Conservation (phyloP, 805 yeast genomes). For the Jamesozyma jinghongensis region DNA sequence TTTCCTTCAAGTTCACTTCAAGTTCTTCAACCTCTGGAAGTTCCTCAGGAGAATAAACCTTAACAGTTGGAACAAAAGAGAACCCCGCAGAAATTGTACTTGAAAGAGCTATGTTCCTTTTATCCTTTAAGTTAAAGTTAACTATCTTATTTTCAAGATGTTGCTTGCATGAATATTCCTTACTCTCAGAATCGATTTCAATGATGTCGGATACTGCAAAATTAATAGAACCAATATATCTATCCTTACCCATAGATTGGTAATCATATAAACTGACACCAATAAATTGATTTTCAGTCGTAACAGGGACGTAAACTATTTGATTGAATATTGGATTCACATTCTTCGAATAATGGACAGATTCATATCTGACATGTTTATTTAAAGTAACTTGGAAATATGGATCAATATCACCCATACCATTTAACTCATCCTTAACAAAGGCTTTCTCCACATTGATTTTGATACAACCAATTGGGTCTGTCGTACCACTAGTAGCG, state of each 20-base stretch:
- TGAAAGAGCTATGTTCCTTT: conserved; percentile 36
- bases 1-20: conserved; percentile 32
- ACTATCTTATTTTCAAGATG: conserved; percentile 39
- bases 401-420: conserved; percentile 69
- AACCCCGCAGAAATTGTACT: conserved; percentile 48
- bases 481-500: conserved; percentile 35
- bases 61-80: conserved; percentile 56
- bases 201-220: conserved; percentile 42
- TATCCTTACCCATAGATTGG: conserved; percentile 53
- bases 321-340: conserved; percentile 51
- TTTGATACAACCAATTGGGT: conserved; percentile 58
- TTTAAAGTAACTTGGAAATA: conserved; percentile 52
- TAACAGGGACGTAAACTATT: conserved; percentile 51
- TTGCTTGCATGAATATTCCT: conserved; percentile 41
- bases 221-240: conserved; percentile 51
- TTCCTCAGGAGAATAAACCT: conserved; percentile 54
- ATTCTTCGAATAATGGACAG: conserved; percentile 45
- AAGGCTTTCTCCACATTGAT: conserved; percentile 47
- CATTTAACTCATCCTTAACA: conserved; percentile 45
- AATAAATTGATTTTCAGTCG: conserved; percentile 50
- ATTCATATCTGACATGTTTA: conserved; percentile 47
- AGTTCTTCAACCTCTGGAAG: conserved; percentile 38
- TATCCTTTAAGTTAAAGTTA: conserved; percentile 24
- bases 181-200: conserved; percentile 34
- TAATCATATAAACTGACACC: conserved; percentile 56